Conservation (phyloP, 164 flowering plant species). For the Liriodendron chinense region DNA sequence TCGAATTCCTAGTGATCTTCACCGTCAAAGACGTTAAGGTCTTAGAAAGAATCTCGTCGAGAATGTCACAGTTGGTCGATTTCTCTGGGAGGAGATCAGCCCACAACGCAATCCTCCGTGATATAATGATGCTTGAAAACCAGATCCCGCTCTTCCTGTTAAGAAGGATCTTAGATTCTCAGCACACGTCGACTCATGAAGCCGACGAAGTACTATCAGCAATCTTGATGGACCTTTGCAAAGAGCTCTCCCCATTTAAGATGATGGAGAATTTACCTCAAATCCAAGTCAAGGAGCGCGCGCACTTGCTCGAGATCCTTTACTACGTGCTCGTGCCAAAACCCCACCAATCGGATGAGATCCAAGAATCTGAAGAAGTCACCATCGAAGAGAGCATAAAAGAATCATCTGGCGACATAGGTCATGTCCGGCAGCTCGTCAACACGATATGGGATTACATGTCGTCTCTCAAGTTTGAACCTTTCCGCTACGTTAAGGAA, state of each 20-base stretch:
- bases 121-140: background rate
- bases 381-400: background rate
- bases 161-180: slow-evolving; percentile 1
- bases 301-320: slow-evolving; percentile 36
- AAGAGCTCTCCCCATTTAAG: slow-evolving; percentile 26
- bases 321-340: slow-evolving; percentile 22
- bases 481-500: background rate
- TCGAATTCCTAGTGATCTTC: background rate
- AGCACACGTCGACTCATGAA: slow-evolving; percentile 2
- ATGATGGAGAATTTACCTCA: background rate
- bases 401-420: background rate
- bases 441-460: background rate
- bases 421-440: background rate
- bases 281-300: background rate
- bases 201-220: slow-evolving; percentile 21
- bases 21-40: background rate
- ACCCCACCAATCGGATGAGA: background rate
- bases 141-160: slow-evolving; percentile 4
- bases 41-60: background rate
- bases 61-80: background rate
- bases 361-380: background rate
- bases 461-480: background rate
- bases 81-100: background rate
- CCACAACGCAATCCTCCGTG: background rate
- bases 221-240: slow-evolving; percentile 33